These are phyloP conservation scores for Hibiscus trionum DNA, from an alignment of 345 rosid species.

Conservation along the genomic window DNA sequence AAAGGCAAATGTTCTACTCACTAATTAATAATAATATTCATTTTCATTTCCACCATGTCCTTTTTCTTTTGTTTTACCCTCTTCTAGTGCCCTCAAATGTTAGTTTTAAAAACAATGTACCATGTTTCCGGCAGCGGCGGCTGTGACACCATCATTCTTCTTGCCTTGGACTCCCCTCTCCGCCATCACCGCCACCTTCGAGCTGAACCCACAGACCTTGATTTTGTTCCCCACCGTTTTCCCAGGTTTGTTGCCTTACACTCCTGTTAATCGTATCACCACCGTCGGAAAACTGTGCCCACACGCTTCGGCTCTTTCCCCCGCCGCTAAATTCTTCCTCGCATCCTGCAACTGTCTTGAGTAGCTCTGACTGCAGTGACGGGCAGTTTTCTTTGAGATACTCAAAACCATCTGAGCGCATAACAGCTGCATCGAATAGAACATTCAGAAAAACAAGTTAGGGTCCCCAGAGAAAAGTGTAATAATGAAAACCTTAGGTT, in stretches of 20 bases:
- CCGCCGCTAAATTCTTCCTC: constrained; percentile 55
- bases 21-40: neutral
- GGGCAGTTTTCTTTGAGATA: constrained; percentile 62
- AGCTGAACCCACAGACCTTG: constrained; percentile 57
- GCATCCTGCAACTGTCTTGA: constrained; percentile 69
- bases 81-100: neutral
- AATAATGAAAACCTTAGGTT: neutral
- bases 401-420: constrained; percentile 65
- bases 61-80: neutral
- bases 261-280: constrained; percentile 53
- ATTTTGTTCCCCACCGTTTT: constrained; percentile 60
- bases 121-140: neutral
- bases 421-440: constrained; percentile 43
- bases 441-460: constrained; percentile 7
- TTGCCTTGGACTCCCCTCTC: constrained; percentile 35
- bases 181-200: constrained; percentile 35
- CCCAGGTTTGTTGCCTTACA: constrained; percentile 53
- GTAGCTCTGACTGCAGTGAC: constrained; percentile 57
- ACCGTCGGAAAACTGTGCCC: constrained; percentile 65
- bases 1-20: neutral
- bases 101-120: neutral
- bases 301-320: constrained; percentile 54
- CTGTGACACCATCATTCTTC: constrained; percentile 26
- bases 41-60: neutral
- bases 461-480: neutral